Evolutionary conservation across 148 eudicot genomes (phyloP).

Genomic region (Drosera capensis): DNA sequence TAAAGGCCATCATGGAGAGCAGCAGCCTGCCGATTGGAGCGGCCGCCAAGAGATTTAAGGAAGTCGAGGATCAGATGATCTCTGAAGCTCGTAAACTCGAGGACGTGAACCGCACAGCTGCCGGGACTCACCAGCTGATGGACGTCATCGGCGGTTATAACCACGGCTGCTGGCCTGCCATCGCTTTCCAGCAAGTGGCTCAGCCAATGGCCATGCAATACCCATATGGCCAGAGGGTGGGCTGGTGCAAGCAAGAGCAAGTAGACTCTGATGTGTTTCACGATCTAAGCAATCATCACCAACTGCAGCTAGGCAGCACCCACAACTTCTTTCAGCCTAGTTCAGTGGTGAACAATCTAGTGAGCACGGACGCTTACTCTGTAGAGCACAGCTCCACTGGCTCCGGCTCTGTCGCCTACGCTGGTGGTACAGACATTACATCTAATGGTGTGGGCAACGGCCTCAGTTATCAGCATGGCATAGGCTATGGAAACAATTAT

Average conservation of each 20-base stretch:
- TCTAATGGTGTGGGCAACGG: constrained; percentile 6
- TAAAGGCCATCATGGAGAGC: constrained; percentile 72
- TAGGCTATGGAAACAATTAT: constrained; percentile 9
- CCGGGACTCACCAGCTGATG: neutral
- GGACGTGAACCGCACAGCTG: neutral
- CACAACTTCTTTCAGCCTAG: constrained; percentile 42
- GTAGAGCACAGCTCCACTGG: constrained; percentile 40
- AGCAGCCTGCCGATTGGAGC: constrained; percentile 77
- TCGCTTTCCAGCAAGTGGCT: neutral
- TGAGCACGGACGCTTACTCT: constrained; percentile 31
- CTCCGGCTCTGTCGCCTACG: constrained; percentile 20
- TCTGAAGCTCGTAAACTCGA: neutral
- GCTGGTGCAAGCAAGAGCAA: neutral
- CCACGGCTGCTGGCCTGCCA: neutral
- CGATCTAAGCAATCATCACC: constrained; percentile 1
- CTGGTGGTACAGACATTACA: constrained; percentile 11
- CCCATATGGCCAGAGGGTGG: neutral
- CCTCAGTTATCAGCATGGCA: constrained; percentile 1
- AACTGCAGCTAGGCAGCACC: constrained; percentile 3
- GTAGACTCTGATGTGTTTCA: constrained; percentile 14
- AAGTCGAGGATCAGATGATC: neutral
- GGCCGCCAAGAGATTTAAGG: constrained; percentile 34
- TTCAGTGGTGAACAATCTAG: constrained; percentile 18
- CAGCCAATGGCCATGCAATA: neutral
- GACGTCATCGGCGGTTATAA: neutral